Evolutionary conservation across 2,329 filamentous ascomycete species (phyloP), one percentile per base, ranked within the genome.

Genomic region (Sphaceloma murrayae): DNA sequence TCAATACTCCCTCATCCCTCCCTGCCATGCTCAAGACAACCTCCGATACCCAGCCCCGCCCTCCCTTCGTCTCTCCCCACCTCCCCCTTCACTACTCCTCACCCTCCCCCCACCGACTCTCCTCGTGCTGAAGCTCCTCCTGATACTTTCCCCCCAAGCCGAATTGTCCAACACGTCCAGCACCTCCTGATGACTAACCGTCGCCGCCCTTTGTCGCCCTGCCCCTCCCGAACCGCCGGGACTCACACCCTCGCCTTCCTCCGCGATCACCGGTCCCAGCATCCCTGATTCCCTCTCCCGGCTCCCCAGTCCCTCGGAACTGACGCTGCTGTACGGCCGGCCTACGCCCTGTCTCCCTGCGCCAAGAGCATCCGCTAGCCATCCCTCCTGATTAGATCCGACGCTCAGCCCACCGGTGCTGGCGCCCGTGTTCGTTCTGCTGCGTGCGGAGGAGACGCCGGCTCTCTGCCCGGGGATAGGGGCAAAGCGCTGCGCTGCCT

Each of bases 141-240:
- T 74, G 52, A 95, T 87, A 68, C 85, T 94, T 65, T 94, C 85
- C 42, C 89, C 85, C 89, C 89, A 96, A 11, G 84, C 81, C 13
- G 85, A 91, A 56, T 89, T 84, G 56, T 91, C 85, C 45, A 96
- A 73, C 58, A 91, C 83, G 53, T 87, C 79, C 61, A 88, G 77
- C 53, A 93, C 83, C 55, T 87, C 82, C 36, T 80, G 75, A 39
- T 81, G 79, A 56, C 78, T 85, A 46, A 88, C 80, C 4, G 73
- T 87, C 45, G 74, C 77, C 17, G 78, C 74, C 32, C 80, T 67
- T 53, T 75, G 75, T 57, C 71, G 54, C 48, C 62, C 30, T 26
- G 32, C 22, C 52, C 29, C 9, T 49, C 47, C 5, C 55, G 55
- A 49, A 54, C 47, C 31, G 51, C 42, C 43, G 59, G 48, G 46